Conservation (phyloP, 495 filamentous ascomycete species). For the Letharia columbiana region DNA sequence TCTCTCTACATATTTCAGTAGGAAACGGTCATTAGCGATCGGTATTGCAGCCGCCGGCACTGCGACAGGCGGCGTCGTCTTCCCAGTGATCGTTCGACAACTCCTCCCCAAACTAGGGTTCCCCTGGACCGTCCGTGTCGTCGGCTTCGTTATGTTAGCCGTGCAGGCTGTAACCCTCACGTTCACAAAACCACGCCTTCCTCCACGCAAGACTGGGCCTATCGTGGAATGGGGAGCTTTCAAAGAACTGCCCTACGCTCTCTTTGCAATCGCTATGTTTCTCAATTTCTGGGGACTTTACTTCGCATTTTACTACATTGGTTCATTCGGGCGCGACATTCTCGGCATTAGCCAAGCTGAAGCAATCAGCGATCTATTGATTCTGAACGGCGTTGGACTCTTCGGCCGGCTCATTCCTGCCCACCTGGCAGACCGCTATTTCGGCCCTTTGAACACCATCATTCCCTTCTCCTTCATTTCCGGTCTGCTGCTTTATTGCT, state of each 20-base stretch:
- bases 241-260: slow-evolving; percentile 52
- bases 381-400: slow-evolving; percentile 57
- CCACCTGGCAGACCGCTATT: slow-evolving; percentile 48
- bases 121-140: slow-evolving; percentile 63
- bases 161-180: slow-evolving; percentile 45
- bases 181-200: slow-evolving; percentile 54
- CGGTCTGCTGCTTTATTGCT: slow-evolving; percentile 43
- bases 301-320: slow-evolving; percentile 49
- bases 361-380: slow-evolving; percentile 54
- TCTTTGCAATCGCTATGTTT: slow-evolving; percentile 60
- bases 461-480: slow-evolving; percentile 37
- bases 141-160: slow-evolving; percentile 64
- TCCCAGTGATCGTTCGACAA: slow-evolving; percentile 61
- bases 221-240: slow-evolving; percentile 63
- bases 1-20: slow-evolving; percentile 66
- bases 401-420: slow-evolving; percentile 52
- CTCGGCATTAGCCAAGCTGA: slow-evolving; percentile 45
- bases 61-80: slow-evolving; percentile 68
- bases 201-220: slow-evolving; percentile 53
- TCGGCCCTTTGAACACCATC: slow-evolving; percentile 49
- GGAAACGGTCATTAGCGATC: slow-evolving; percentile 57
- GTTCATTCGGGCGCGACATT: slow-evolving; percentile 48
- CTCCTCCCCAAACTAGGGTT: slow-evolving; percentile 65
- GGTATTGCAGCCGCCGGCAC: slow-evolving; percentile 59
- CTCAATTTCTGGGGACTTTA: slow-evolving; percentile 61